Conservation (phyloP, 495 filamentous ascomycete species). For the Aspergillus leporis region DNA sequence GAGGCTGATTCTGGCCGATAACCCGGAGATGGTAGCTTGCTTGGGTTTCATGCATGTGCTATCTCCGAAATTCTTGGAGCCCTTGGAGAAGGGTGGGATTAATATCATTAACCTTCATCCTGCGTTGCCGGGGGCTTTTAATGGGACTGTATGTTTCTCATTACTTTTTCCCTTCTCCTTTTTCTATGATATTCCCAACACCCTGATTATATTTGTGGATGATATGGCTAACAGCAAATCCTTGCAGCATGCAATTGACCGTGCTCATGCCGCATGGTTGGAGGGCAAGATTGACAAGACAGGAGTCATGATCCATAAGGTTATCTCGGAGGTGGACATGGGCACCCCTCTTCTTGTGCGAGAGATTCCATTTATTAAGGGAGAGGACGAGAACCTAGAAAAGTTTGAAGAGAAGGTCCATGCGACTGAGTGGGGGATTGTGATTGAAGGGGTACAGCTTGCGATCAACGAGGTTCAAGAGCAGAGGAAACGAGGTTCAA, state of each 20-base stretch:
- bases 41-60: conserved; percentile 60
- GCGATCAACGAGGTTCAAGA: conserved; percentile 49
- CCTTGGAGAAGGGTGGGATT: conserved; percentile 58
- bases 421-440: conserved; percentile 65
- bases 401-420: conserved; percentile 72
- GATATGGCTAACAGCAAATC: conserved; percentile 9
- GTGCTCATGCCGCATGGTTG: conserved; percentile 74
- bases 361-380: conserved; percentile 69
- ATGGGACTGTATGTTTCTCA: conserved; percentile 59
- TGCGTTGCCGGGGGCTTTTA: conserved; percentile 71
- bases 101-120: conserved; percentile 88
- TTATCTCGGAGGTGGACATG: conserved; percentile 81
- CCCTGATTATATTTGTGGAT: conserved; percentile 1
- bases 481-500: conserved; percentile 22
- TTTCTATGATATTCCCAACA: neutral
- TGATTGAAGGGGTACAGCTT: conserved; percentile 66
- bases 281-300: conserved; percentile 73
- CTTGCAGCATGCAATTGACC: conserved; percentile 63
- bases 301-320: conserved; percentile 92
- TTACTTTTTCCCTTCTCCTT: conserved; percentile 5
- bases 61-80: conserved; percentile 61
- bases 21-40: conserved; percentile 70
- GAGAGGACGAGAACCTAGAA: conserved; percentile 60
- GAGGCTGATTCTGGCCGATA: conserved; percentile 61
- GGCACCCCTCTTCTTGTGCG: conserved; percentile 71